Conservation (phyloP, 1,284 basidiomycete genomes). For the Pascua sp. region DNA sequence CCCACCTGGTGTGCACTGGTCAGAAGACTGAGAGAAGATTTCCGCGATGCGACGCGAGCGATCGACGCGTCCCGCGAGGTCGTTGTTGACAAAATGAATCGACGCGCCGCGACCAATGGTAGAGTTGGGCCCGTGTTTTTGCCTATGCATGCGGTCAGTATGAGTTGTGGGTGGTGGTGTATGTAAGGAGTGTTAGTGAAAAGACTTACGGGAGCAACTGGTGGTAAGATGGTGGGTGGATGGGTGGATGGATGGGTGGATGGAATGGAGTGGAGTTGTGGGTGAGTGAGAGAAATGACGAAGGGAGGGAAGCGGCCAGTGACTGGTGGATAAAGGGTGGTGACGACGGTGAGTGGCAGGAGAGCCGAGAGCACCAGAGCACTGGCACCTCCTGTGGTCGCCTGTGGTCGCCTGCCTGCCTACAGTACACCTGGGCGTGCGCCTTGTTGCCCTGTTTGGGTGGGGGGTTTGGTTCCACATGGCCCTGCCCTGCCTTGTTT, state of each 20-base stretch:
- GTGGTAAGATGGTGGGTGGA: background rate
- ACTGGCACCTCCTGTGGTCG: too few species aligned
- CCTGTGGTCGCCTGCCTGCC: too few species aligned
- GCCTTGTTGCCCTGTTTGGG: too few species aligned
- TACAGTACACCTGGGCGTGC: too few species aligned
- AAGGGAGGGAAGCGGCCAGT: conserved; percentile 1
- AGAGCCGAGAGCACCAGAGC: background rate
- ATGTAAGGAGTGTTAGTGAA: too few species aligned
- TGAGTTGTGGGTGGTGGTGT: too few species aligned
- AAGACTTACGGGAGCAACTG: too few species aligned
- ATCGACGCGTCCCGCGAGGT: background rate
- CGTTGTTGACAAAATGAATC: conserved; percentile 1
- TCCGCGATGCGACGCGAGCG: too few species aligned
- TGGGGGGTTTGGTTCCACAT: too few species aligned
- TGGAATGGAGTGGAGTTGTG: conserved; percentile 4
- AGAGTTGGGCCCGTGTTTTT: background rate
- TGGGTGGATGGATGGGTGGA: conserved; percentile 4
- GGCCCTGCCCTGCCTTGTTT: too few species aligned
- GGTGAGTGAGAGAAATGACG: background rate
- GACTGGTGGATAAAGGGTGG: background rate
- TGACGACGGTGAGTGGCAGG: background rate
- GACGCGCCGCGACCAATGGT: background rate
- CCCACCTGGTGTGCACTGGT: background rate
- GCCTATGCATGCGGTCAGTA: too few species aligned
- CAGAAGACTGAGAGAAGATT: too few species aligned